A percentile compares a stretch with the other conserved stretches of the same genome.
phyloP scores from a whole-genome alignment of 2,329 filamentous ascomycete species.

The Calonectria pseudoturangicola region DNA sequence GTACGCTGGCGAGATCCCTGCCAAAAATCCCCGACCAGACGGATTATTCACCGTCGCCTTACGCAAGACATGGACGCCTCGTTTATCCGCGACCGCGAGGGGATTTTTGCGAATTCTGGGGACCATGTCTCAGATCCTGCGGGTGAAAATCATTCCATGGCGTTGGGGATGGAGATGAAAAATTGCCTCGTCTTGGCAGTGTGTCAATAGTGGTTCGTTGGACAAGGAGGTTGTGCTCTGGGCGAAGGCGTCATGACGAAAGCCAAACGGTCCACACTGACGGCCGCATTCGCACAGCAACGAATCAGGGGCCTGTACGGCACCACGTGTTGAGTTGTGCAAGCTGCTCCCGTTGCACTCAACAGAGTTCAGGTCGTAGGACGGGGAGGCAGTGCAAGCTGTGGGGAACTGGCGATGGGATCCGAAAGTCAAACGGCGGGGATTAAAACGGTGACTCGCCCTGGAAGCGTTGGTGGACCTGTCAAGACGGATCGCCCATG shows the following conservation, averaged over 20 bases:
- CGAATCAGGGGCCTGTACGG: background rate
- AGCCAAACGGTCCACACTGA: background rate
- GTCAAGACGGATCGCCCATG: conserved; percentile 12
- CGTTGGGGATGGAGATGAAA: conserved; percentile 1
- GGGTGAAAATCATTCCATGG: background rate
- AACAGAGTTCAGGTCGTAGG: conserved; percentile 23
- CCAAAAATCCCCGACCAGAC: background rate
- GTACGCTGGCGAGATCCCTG: background rate
- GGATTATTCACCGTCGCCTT: conserved; percentile 1
- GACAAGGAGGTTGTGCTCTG: background rate
- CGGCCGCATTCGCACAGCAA: background rate
- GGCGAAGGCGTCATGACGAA: conserved; percentile 16
- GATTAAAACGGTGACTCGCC: background rate
- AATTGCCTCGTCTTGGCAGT: conserved; percentile 23
- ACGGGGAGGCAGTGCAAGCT: conserved; percentile 23
- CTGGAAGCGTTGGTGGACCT: conserved; percentile 5
- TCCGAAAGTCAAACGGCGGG: conserved; percentile 1
- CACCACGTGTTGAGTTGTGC: conserved; percentile 21
- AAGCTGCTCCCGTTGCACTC: conserved; percentile 15
- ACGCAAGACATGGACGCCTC: background rate
- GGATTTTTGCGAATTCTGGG: background rate
- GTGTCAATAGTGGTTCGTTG: background rate
- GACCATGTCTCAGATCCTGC: background rate
- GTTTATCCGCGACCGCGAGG: background rate
- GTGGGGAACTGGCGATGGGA: background rate